Base-by-base conservation (phyloP, 2,329 filamentous ascomycete genomes). In the Xylaria digitata region DNA sequence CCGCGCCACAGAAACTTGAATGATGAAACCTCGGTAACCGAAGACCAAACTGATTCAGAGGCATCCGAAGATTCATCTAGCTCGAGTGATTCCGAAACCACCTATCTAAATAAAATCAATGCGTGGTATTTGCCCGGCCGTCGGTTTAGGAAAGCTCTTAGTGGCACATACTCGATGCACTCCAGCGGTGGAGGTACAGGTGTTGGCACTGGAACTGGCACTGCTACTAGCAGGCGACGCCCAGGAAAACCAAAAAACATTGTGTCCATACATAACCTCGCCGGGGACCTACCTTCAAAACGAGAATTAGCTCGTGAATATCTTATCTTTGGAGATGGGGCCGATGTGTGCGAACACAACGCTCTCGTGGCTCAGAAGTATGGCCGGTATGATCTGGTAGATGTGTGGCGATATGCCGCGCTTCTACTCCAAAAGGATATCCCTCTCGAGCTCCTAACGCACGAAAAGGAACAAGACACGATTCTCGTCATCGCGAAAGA, bases 341-440 rank as follows among this genome's bases (percentile, higher is more conserved):
- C 89, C n/a, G 87, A 91, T 43, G 89, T 97, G 3, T 98, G 95
- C 78, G 84, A 87, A 50, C 91, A 96, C 74, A 99, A 99, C 77
- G 92, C 94, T 8, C 80, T 81, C 1, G 89, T 96, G 52, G 94
- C 95, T 8, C 85, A 89, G 71, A 89, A 88, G 69, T 85, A 91
- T 71, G 92, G 90, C 4, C 86, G 88, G 69, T 78, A 83, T 15
- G 92, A 97, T 70, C 80, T 96, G 34, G 90, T 91, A 30, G 88
- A 93, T 72, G 87, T 97, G 6, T 99, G 96, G 96, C 88, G 87
- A 55, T 90, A 97, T 70, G 84, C 93, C 61, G 90, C 88, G 19
- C 82, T 97, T 65, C 83, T 98, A 6, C 82, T 98, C 52, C 89
- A 89, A 70, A 91, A 92, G 71, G 89, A 93, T 50, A 89, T 94